Evolutionary conservation across 2,329 filamentous ascomycete genomes (phyloP).

Genomic region (Rhynchosporium graminicola): DNA sequence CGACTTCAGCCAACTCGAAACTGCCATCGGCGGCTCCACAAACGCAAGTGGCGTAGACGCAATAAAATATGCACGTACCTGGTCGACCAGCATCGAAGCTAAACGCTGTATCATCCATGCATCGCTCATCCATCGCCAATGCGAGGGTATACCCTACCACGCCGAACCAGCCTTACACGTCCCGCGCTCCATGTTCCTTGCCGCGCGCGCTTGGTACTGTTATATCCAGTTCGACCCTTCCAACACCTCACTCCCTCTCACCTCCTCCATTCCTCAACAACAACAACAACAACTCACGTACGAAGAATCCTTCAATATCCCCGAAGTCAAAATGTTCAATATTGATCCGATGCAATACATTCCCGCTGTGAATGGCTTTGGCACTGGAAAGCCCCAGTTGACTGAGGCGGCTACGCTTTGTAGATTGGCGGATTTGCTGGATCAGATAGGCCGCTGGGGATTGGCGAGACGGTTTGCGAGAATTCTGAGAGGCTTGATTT

Average conservation of each 20-base stretch:
- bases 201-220: conserved; percentile 17
- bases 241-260: not conserved
- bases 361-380: conserved; percentile 13
- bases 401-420: conserved; percentile 15
- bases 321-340: conserved; percentile 18
- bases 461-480: conserved; percentile 11
- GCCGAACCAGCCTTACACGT: conserved; percentile 26
- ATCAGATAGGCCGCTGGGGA: conserved; percentile 14
- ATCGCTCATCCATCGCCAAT: conserved; percentile 18
- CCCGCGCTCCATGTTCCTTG: conserved; percentile 24
- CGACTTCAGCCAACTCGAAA: conserved; percentile 27
- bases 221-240: conserved; percentile 17
- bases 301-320: conserved; percentile 15
- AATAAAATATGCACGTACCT: conserved; percentile 14
- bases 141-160: conserved; percentile 22
- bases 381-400: conserved; percentile 10
- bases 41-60: conserved; percentile 1
- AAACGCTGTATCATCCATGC: conserved; percentile 28
- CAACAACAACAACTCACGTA: not conserved
- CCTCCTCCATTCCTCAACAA: not conserved
- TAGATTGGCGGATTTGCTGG: conserved; percentile 11
- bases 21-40: conserved; percentile 24
- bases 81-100: conserved; percentile 21
- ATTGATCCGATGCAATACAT: conserved; percentile 15
- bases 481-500: conserved; percentile 9